Evolutionary conservation across 2,329 filamentous ascomycete species (phyloP), one percentile per base, ranked within the genome.

Genomic region (Gaeumannomyces tritici): DNA sequence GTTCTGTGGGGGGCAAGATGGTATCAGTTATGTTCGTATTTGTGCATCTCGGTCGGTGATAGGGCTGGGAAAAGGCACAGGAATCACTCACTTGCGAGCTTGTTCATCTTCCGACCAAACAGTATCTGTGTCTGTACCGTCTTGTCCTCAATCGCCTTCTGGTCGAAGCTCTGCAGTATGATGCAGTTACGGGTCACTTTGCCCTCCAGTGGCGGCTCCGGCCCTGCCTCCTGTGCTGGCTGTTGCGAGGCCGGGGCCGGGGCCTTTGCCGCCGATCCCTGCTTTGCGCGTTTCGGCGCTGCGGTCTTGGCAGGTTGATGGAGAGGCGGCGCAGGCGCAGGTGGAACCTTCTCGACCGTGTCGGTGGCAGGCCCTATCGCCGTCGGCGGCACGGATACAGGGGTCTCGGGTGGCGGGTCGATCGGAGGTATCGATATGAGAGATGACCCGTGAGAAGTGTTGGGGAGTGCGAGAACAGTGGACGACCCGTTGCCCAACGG

Each of bases 101-200:
- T 83, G 67, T 71, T 79, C 82, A 86, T 85, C 67, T 83, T 83
- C 63, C 81, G 76, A 57, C 81, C 82, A 68, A 86, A 85, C 27
- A 86, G 74, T 60, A 86, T 81, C 64, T 80, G 80, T 15, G 80
- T 84, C 71, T 86, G 83, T 6, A 84, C 75, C 57, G 77, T 74
- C 68, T 81, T 83, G 65, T 86, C 82, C 67, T 79, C 79, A 64
- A 86, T 77, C 58, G 79, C 79, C 60, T 79, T 77, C 57, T 83
- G 79, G 67, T 86, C 78, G 68, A 86, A 86, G 65, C 84, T 85
- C 62, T 85, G 83, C 35, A 84, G 78, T 59, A 86, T 80, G 64
- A 85, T 83, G 71, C 83, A 79, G 67, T 81, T 81, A 51, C 83
- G 79, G 64, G 83, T 81, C 58, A 86, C 81, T 66, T 81, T 82